Base-by-base conservation (phyloP, 2,329 filamentous ascomycete genomes). In the Epichloe elymi region DNA sequence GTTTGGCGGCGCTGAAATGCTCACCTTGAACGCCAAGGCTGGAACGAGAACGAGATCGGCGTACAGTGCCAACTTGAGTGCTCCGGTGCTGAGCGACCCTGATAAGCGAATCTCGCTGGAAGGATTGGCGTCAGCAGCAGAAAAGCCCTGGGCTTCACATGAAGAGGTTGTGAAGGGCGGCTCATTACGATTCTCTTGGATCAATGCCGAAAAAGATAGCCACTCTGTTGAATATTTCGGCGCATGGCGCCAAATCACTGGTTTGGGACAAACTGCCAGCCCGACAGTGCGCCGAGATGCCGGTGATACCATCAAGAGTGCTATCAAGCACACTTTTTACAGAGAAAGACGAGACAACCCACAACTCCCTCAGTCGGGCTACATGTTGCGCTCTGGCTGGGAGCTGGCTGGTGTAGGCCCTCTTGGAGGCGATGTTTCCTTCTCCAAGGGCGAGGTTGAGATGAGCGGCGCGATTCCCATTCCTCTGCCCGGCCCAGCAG, bases 121-220 rank as follows among this genome's bases (percentile, higher is more conserved):
- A 57, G 89, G 79, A 1, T 73, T 95, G 43, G 83, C 85, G 10
- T 95, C 87, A 55, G 83, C 88, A 43, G 94, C 88, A 0, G 79
- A 91, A 55, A 96, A 97, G 69, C 79, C 83, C 12, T 97, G 88
- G 86, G 89, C 93, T 20, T 93, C 87, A 56, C 91, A 98, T 63
- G 91, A 97, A 60, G 91, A 98, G 68, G 82, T 84, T 3, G 70
- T 94, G 19, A 87, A 84, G 61, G 89, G 90, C 15, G 88, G 79
- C 19, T 83, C 80, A 59, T 72, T 85, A 12, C 89, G 87, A 57
- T 74, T 95, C 40, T 80, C 82, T 39, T 97, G 87, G 85, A 68
- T 83, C 38, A 81, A 78, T 46, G 62, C 70, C 8, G 70, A 74
- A 46, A 82, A 82, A 43, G 81, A 87, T 58, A 76, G 75, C 52